Evolutionary conservation across 2,329 filamentous ascomycete species (phyloP), one percentile per base, ranked within the genome.

Genomic region (Alternaria sp.): DNA sequence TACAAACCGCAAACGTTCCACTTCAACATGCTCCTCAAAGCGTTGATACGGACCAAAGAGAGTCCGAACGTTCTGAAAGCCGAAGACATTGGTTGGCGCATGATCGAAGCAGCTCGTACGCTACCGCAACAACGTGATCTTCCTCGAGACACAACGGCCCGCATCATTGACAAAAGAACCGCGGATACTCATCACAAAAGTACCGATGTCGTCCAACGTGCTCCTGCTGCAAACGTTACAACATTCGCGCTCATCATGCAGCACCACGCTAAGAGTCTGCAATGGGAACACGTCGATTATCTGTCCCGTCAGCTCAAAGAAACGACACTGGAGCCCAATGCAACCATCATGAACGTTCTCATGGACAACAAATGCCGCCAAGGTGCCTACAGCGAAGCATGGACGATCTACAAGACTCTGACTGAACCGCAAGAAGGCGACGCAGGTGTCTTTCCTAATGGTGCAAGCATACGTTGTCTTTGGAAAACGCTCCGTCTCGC

Each of bases 1-100:
- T 86, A 93, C 32, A 83, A 84, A 61, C 89, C 92, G 3, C 88
- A 91, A 44, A 83, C 91, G 2, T 90, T 91, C 55, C 92, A 96
- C 68, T 84, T 96, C 59, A 97, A 97, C 73, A 91, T 92, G 8
- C 84, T 97, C 19, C 88, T 97, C 57, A 91, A 90, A 9, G 92
- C 91, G 2, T 93, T 91, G 86, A 83, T 96, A 55, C 87, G 93
- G 12, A 71, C 73, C 1, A 66, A 69, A 44, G 61, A 73, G 9
- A 32, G 57, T 8, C 59, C 62, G 9, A 61, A 69, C 15, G 30
- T 72, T 10, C 44, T 75, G 12, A 76, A 76, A 63, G 78, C 78
- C 3, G 78, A 79, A 59, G 74, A 76, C 26, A 71, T 80, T 15
- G 77, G 72, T 8, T 78, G 78, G 73, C 71, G 68, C 44, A 80